Evolutionary conservation across 805 yeast species (phyloP).

Genomic region (Nadsonia fulvescens): DNA sequence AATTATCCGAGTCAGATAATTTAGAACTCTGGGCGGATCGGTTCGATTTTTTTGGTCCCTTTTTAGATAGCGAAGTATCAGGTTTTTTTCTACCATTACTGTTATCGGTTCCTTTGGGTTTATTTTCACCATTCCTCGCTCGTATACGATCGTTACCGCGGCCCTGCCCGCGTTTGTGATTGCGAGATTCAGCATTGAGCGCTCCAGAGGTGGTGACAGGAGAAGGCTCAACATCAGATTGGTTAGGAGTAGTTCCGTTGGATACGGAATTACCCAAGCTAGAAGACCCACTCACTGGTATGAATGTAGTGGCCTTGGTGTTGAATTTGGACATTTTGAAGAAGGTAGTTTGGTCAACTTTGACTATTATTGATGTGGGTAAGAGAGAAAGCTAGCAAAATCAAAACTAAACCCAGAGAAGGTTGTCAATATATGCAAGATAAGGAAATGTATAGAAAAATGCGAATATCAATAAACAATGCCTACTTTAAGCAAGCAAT

Average conservation of each 20-base stretch:
- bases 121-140: constrained; percentile 1
- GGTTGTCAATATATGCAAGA: not conserved
- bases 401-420: not conserved
- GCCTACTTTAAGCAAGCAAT: not conserved
- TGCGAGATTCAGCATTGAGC: constrained; percentile 5
- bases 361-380: constrained; percentile 4
- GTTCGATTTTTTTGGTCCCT: constrained; percentile 2
- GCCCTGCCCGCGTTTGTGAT: constrained; percentile 3
- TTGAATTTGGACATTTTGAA: too few relatives aligned
- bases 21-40: not conserved
- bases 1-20: constrained; percentile 1
- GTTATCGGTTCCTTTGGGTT: constrained; percentile 1
- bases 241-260: constrained; percentile 1
- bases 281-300: constrained; percentile 1
- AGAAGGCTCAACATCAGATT: not conserved
- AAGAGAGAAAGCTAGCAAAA: not conserved
- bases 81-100: constrained; percentile 2
- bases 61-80: constrained; percentile 2
- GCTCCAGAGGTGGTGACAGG: constrained; percentile 4
- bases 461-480: constrained; percentile 1
- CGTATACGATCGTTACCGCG: not conserved
- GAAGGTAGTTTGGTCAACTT: too few relatives aligned
- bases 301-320: constrained; percentile 5
- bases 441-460: not conserved
- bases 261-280: constrained; percentile 2